Percentiles rank a stretch among this genome's conserved stretches.
Conservation (phyloP, 2,329 filamentous ascomycete species). For the Clarireedia hainanense region DNA sequence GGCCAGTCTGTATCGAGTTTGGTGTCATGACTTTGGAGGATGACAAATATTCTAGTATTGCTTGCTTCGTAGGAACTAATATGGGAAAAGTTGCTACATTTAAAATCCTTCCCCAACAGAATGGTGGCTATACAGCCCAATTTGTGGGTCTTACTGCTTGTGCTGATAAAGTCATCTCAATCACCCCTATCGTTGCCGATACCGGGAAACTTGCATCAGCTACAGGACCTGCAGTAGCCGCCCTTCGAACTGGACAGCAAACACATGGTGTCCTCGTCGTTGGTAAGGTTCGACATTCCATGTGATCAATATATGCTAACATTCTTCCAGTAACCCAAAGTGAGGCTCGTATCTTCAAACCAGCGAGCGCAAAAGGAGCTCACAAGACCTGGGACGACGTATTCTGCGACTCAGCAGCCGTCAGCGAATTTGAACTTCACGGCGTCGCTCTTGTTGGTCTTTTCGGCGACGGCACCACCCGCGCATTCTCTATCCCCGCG, state of each 20-base stretch:
- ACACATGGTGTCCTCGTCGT: conserved; percentile 76
- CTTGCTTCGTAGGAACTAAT: conserved; percentile 85
- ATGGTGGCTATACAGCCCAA: conserved; percentile 63
- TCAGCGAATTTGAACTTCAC: conserved; percentile 66
- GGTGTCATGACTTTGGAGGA: conserved; percentile 87
- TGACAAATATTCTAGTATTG: conserved; percentile 93
- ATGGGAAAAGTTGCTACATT: conserved; percentile 79
- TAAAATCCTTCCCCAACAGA: conserved; percentile 70
- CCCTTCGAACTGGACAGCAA: conserved; percentile 64
- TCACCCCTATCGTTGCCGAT: conserved; percentile 73
- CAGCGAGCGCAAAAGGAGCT: conserved; percentile 78
- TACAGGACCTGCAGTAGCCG: conserved; percentile 66
- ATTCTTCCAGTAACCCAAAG: conserved; percentile 44
- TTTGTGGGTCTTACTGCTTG: conserved; percentile 60
- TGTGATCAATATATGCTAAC: conserved; percentile 9
- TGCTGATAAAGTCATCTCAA: conserved; percentile 63
- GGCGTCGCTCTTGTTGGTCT: conserved; percentile 75
- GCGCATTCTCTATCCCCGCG: conserved; percentile 79
- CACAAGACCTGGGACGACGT: conserved; percentile 79
- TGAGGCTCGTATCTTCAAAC: conserved; percentile 82
- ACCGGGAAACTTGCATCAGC: conserved; percentile 70
- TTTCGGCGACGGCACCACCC: conserved; percentile 73
- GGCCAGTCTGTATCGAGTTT: conserved; percentile 78
- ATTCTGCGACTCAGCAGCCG: conserved; percentile 71
- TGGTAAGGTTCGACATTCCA: conserved; percentile 38